These are phyloP conservation scores for Fusarium nygamai DNA, from an alignment of 2,329 filamentous ascomycete genomes.

Conservation along the genomic window DNA sequence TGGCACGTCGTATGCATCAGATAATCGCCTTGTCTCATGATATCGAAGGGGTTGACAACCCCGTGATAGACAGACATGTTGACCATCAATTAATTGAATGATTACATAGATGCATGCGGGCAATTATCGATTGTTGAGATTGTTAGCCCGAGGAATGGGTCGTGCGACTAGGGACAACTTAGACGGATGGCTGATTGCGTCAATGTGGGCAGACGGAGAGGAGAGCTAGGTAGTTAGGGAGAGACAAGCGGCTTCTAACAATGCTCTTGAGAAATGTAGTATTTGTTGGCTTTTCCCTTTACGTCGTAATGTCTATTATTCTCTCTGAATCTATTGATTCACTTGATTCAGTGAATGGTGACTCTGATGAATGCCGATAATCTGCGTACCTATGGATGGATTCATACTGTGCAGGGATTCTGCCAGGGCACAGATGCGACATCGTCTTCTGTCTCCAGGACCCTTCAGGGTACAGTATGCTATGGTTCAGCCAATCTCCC, in stretches of 20 bases:
- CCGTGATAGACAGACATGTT: slow-evolving; percentile 1
- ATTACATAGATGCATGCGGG: slow-evolving; percentile 16
- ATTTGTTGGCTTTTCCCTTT: slow-evolving; percentile 7
- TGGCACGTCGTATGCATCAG: slow-evolving; percentile 29
- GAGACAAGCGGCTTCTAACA: slow-evolving; percentile 12
- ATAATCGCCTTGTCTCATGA: slow-evolving; percentile 33
- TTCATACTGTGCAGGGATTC: slow-evolving; percentile 9
- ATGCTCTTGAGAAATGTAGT: not conserved
- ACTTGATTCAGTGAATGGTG: slow-evolving; percentile 10
- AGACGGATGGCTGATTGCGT: slow-evolving; percentile 25
- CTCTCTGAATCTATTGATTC: not conserved
- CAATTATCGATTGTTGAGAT: slow-evolving; percentile 10
- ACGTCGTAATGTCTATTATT: slow-evolving; percentile 7
- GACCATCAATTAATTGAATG: not conserved
- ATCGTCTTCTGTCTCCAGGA: slow-evolving; percentile 8
- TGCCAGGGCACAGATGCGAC: slow-evolving; percentile 27
- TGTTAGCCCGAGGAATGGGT: slow-evolving; percentile 12
- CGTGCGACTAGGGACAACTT: not conserved
- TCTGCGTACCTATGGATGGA: slow-evolving; percentile 15
- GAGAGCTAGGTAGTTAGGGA: not conserved
- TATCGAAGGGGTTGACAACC: slow-evolving; percentile 15
- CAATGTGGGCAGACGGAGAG: slow-evolving; percentile 10
- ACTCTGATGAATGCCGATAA: slow-evolving; percentile 27
- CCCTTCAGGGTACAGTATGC: slow-evolving; percentile 25
- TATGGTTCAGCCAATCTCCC: slow-evolving; percentile 12